Evolutionary conservation across 257 asterid species (phyloP), one percentile per base, ranked within the genome.

Genomic region (Sherardia arvensis): DNA sequence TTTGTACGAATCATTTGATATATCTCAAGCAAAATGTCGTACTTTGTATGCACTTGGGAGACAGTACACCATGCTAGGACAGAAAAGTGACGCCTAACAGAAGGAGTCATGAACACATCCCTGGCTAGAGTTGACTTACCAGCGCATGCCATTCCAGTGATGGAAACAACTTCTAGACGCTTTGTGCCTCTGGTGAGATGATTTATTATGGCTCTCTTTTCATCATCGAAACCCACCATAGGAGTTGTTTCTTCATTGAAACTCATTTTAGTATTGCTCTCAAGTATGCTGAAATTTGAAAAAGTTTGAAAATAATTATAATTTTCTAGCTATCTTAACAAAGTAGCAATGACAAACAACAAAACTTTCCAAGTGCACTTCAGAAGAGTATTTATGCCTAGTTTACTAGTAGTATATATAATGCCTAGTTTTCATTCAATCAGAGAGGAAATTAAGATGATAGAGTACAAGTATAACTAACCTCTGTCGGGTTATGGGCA

Each of bases 1-100:
- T 57, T 21, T 58, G 65, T n/a, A n/a, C n/a, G n/a, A n/a, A n/a
- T n/a, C n/a, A 32, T 55, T 27, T 20, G 58, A 21, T 20, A 58
- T 58, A 58, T 58, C 1, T n/a, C 59, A 27, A 33, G 25, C 59
- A 51, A 4, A 27, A 51, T 20, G 3, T n/a, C 28, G 20, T 14
- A 20, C 56, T 49, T 49, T 49, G 14, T 67, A 18, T 67, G 43
- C 14, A 0, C 14, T 56, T 57, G 59, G 26, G 71, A 38, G 47
- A 67, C 61, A 4, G 8, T 8, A 47, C 65, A 43, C 71, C 71
- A 51, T 51, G 12, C 14, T 8, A 11, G 28, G 11, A 4, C 11
- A 20, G 2, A 0, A 25, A 51, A 51, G 57, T 51, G 57, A 51
- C 7, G 1, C 6, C 0, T 12, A 21, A 51, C 4, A 5, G 4